These are phyloP conservation scores for Cronartium quercuum DNA, from an alignment of 1,284 basidiomycete species.

Conservation along the genomic window DNA sequence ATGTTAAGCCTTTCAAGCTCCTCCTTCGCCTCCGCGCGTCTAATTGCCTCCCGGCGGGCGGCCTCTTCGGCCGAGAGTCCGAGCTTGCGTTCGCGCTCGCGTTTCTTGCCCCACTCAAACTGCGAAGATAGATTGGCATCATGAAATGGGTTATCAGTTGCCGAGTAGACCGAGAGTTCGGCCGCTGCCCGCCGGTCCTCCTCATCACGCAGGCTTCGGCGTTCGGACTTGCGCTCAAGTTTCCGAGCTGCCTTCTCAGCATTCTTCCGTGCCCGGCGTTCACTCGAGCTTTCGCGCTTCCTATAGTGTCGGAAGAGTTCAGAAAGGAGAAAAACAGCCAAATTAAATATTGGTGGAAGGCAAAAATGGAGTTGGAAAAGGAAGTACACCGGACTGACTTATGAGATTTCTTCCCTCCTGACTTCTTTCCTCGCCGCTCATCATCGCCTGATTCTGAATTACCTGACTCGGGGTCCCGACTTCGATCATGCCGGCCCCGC, in stretches of 20 bases:
- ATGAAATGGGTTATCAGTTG: constrained; percentile 93
- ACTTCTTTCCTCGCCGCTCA: constrained; percentile 7
- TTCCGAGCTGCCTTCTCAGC: constrained; percentile 45
- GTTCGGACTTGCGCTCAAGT: constrained; percentile 40
- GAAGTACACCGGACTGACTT: neutral
- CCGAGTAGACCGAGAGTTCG: constrained; percentile 61
- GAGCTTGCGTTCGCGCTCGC: constrained; percentile 84
- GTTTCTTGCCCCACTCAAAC: constrained; percentile 98
- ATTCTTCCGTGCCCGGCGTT: constrained; percentile 42
- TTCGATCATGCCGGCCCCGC: neutral
- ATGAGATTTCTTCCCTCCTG: constrained; percentile 24
- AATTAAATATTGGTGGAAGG: neutral
- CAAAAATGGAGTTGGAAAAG: neutral
- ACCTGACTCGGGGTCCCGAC: constrained; percentile 23
- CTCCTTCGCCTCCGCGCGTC: constrained; percentile 77
- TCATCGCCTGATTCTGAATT: constrained; percentile 19
- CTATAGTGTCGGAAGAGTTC: constrained; percentile 41
- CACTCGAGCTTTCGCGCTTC: constrained; percentile 40
- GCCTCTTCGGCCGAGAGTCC: constrained; percentile 76
- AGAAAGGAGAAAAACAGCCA: neutral
- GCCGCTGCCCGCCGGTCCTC: constrained; percentile 45
- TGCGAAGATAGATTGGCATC: constrained; percentile 90
- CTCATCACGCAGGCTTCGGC: constrained; percentile 38
- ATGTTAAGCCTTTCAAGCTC: constrained; percentile 87
- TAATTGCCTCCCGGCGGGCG: constrained; percentile 68